Conservation (phyloP, 2,329 filamentous ascomycete species). For the Hypoxylon sp. region DNA sequence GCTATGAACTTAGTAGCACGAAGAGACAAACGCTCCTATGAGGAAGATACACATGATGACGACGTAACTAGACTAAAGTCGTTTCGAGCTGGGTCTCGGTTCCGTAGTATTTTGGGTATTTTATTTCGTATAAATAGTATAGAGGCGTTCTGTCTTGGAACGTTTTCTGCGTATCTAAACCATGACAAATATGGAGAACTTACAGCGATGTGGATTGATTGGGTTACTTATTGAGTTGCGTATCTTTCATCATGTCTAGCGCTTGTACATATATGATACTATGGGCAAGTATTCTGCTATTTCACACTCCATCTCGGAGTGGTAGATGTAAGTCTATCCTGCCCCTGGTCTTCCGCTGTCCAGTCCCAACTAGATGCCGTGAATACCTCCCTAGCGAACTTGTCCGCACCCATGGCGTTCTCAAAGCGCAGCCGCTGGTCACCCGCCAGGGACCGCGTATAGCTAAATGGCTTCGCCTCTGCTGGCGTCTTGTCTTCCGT, state of each 20-base stretch:
- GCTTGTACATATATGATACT: not conserved
- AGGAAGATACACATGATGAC: conserved; percentile 23
- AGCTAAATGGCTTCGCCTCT: conserved; percentile 51
- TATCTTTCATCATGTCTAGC: no score
- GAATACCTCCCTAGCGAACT: conserved; percentile 62
- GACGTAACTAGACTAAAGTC: not conserved
- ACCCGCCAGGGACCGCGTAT: conserved; percentile 59
- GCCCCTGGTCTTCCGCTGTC: conserved; percentile 57
- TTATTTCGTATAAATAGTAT: not conserved
- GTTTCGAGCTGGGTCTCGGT: conserved; percentile 3
- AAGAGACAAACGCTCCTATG: not conserved
- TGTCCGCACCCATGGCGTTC: conserved; percentile 58
- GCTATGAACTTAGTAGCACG: conserved; percentile 3
- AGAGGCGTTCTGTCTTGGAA: not conserved
- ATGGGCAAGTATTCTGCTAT: not conserved
- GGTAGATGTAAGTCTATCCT: conserved; percentile 34
- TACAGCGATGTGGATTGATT: not conserved
- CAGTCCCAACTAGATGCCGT: conserved; percentile 66
- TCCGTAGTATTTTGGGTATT: not conserved
- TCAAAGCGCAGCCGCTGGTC: conserved; percentile 60
- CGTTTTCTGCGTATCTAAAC: conserved; percentile 26
- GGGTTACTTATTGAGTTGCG: not conserved
- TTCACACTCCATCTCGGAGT: conserved; percentile 39
- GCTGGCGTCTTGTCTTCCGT: conserved; percentile 29
- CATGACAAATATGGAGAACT: not conserved